These are phyloP conservation scores for Isoetes engelmannii DNA, from an alignment of 83 land plant genomes.

Conservation along the genomic window DNA sequence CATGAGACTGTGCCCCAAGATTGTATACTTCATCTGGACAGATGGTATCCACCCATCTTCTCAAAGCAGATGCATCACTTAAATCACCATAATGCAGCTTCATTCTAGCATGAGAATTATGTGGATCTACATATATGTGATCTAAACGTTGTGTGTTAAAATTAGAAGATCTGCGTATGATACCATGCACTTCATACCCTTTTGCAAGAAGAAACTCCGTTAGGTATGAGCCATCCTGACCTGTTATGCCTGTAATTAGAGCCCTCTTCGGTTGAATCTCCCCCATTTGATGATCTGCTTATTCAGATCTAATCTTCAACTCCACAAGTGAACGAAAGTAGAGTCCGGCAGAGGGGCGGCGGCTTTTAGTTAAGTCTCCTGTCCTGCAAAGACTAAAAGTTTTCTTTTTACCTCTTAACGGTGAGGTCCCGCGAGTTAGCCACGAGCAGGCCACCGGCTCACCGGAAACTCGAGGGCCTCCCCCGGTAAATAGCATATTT, in stretches of 20 bases:
- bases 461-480: no score
- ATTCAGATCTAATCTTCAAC: no score
- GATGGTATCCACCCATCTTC: constrained; percentile 25
- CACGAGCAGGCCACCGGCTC: no score
- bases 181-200: constrained; percentile 27
- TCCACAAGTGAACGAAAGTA: no score
- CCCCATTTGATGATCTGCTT: constrained; percentile 8
- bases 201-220: constrained; percentile 23
- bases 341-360: no score
- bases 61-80: constrained; percentile 18
- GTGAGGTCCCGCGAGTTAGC: no score
- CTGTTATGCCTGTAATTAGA: constrained; percentile 19
- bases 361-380: no score
- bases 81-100: constrained; percentile 26
- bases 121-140: constrained; percentile 25
- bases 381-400: no score
- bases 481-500: no score
- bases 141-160: constrained; percentile 27
- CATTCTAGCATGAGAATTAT: constrained; percentile 22
- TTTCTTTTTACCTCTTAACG: no score
- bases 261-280: constrained; percentile 15
- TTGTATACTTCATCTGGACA: constrained; percentile 78
- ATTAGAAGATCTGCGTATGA: constrained; percentile 21
- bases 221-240: no score
- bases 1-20: constrained; percentile 80